Conservation (phyloP, 2,329 filamentous ascomycete genomes). For the Pseudogymnoascus sp. region DNA sequence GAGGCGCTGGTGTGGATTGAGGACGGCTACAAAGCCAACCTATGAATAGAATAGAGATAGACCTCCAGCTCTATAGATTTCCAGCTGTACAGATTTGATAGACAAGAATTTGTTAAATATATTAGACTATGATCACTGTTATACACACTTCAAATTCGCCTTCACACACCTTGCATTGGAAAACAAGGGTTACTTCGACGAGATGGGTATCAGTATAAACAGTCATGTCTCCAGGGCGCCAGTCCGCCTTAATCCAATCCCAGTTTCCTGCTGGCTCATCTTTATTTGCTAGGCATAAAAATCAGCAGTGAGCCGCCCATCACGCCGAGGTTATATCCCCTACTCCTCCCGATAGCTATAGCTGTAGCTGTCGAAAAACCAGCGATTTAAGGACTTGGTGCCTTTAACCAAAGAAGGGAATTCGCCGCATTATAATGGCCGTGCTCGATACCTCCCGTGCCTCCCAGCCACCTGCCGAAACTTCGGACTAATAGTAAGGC, state of each 20-base stretch:
- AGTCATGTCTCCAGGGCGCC: background rate
- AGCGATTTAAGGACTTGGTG: background rate
- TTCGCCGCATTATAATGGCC: background rate
- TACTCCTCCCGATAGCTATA: background rate
- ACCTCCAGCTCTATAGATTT: background rate
- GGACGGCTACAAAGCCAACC: background rate
- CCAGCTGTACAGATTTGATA: background rate
- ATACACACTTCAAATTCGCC: background rate
- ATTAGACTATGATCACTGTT: background rate
- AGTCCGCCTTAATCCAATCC: background rate
- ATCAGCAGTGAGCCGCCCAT: background rate
- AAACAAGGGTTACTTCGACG: background rate
- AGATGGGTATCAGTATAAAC: background rate
- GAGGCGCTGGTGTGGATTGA: conserved; percentile 1
- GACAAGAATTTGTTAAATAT: background rate
- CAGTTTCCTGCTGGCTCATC: background rate
- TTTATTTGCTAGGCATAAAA: background rate
- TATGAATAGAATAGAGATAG: background rate
- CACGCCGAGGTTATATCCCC: background rate
- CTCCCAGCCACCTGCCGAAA: background rate
- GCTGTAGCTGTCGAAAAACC: background rate
- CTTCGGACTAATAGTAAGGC: background rate
- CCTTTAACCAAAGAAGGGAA: background rate
- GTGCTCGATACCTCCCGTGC: background rate
- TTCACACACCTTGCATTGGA: background rate